Evolutionary conservation across 441 rosid genomes (phyloP).

Genomic region (Gossypium davidsonii): DNA sequence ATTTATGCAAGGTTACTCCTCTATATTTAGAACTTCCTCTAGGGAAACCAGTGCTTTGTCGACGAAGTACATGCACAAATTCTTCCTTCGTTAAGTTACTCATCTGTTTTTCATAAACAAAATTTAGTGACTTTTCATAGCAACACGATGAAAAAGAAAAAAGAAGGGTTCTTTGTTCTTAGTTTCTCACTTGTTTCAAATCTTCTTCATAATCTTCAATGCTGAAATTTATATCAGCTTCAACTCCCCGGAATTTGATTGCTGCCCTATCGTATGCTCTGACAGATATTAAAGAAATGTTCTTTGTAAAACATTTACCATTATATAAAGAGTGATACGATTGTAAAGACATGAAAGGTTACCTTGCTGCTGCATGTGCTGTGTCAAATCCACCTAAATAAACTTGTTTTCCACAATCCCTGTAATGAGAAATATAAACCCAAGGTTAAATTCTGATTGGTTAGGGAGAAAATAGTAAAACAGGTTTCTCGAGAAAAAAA

Average conservation of each 20-base stretch:
- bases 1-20: constrained; percentile 95
- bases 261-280: constrained; percentile 99
- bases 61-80: constrained; percentile 93
- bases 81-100: constrained; percentile 84
- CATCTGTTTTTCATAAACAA: constrained; percentile 44
- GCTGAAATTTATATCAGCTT: constrained; percentile 85
- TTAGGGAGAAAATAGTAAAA: neutral
- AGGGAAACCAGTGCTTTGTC: constrained; percentile 98
- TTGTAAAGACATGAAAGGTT: constrained; percentile 14
- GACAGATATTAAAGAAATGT: neutral
- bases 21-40: constrained; percentile 97
- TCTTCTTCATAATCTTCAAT: constrained; percentile 88
- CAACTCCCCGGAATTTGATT: constrained; percentile 87
- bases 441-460: constrained; percentile 15
- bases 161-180: neutral
- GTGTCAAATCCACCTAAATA: constrained; percentile 99
- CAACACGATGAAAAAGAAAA: neutral
- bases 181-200: constrained; percentile 65
- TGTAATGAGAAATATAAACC: constrained; percentile 25
- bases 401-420: constrained; percentile 39
- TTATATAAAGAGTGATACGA: neutral
- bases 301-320: neutral
- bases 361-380: constrained; percentile 99
- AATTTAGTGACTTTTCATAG: neutral
- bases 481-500: neutral